phyloP scores from a whole-genome alignment of 2,329 filamentous ascomycete genomes.

The Lasiodiplodia citricola region DNA sequence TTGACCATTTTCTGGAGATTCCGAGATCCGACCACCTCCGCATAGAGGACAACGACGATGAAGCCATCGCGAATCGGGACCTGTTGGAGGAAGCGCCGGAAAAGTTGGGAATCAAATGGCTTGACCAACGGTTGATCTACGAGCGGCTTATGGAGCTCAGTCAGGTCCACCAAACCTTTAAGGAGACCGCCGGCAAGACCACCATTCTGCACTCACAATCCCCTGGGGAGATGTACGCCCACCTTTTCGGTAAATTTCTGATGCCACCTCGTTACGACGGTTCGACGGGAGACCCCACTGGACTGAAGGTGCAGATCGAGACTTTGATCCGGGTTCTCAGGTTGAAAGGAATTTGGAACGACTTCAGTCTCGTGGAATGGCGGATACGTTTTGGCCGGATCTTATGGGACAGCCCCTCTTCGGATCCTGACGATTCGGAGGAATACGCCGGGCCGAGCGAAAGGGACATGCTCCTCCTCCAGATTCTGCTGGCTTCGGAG shows the following conservation, averaged over 20 bases:
- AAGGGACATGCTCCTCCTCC: slow-evolving; percentile 60
- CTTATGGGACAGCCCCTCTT: slow-evolving; percentile 61
- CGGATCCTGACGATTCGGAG: slow-evolving; percentile 24
- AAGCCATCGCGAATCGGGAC: slow-evolving; percentile 52
- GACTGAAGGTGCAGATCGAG: slow-evolving; percentile 72
- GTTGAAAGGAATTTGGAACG: slow-evolving; percentile 71
- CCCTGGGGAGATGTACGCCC: slow-evolving; percentile 57
- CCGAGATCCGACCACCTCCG: slow-evolving; percentile 66
- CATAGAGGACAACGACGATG: slow-evolving; percentile 60
- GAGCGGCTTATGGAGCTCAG: slow-evolving; percentile 46
- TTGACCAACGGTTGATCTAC: slow-evolving; percentile 40
- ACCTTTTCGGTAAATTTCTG: slow-evolving; percentile 50
- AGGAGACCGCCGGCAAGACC: slow-evolving; percentile 60
- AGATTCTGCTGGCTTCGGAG: slow-evolving; percentile 61
- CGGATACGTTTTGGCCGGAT: slow-evolving; percentile 74
- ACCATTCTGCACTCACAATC: slow-evolving; percentile 56
- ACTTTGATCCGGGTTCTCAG: slow-evolving; percentile 70
- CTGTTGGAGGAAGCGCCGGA: slow-evolving; percentile 43
- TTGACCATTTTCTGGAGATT: slow-evolving; percentile 70
- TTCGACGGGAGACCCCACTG: slow-evolving; percentile 60
- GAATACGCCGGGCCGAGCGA: slow-evolving; percentile 43
- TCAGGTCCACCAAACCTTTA: slow-evolving; percentile 61
- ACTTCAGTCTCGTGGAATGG: slow-evolving; percentile 77
- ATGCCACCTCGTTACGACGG: slow-evolving; percentile 46
- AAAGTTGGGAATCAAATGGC: slow-evolving; percentile 43